A percentile compares a stretch with the other conserved stretches of the same genome.
Evolutionary conservation across 345 rosid genomes (phyloP).

Genomic region (Brassica carinata): DNA sequence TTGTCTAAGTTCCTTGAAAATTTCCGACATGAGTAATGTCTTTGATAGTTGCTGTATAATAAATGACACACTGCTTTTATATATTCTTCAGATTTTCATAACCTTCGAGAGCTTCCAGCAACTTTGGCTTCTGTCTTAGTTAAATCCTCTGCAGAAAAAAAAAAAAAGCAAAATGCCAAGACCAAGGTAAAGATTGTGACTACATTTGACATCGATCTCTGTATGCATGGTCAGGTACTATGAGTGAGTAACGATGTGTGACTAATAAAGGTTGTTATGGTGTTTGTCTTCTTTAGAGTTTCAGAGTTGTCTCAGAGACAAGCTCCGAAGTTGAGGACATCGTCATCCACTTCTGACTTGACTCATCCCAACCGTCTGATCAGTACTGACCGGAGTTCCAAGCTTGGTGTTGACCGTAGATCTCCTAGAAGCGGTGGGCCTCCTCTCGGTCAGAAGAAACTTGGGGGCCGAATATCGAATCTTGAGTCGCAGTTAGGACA

Average conservation of each 20-base stretch:
- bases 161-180: slow-evolving; percentile 58
- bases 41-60: slow-evolving; percentile 20
- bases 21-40: slow-evolving; percentile 18
- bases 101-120: slow-evolving; percentile 20
- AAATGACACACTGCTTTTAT: slow-evolving; percentile 11
- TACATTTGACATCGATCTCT: neutral
- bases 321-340: slow-evolving; percentile 65
- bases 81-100: slow-evolving; percentile 27
- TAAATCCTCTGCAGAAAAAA: neutral
- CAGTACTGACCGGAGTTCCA: slow-evolving; percentile 66
- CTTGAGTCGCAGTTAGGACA: slow-evolving; percentile 91
- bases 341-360: slow-evolving; percentile 63
- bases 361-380: slow-evolving; percentile 52
- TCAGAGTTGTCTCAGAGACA: slow-evolving; percentile 79
- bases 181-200: slow-evolving; percentile 59
- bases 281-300: slow-evolving; percentile 32
- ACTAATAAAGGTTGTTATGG: neutral
- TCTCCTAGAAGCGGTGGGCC: slow-evolving; percentile 72
- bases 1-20: neutral
- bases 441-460: slow-evolving; percentile 67
- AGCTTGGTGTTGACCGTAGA: slow-evolving; percentile 62
- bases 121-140: slow-evolving; percentile 8
- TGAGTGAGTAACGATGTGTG: neutral
- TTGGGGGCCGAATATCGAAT: slow-evolving; percentile 80
- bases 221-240: neutral